Base-by-base conservation (phyloP, 768 basidiomycete species). In the Xerocomus brunneocitrinus region DNA sequence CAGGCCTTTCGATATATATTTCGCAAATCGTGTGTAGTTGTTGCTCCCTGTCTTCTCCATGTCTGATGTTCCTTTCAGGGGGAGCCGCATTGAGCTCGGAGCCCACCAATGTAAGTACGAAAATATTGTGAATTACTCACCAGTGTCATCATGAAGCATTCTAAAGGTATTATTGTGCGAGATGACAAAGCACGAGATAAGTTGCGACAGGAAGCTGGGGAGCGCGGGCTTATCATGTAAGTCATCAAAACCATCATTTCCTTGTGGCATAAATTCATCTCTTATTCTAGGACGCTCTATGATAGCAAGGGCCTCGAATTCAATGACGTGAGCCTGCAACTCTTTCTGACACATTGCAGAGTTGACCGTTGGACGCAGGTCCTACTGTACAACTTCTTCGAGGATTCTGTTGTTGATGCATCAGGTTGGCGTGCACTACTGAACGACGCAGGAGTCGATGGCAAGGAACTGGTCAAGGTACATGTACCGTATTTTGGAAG, bases 351-450 rank as follows among this genome's bases (percentile, higher is more conserved):
- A 4, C 5, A 8, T 2, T 30, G 25, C 2, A 31, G 0, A 54
- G 52, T 47, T 58, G 19, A 57, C 32, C 8, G 2, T 27, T 19
- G 9, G 22, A 40, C 41, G 0, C 52, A 88, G 86, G 86, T 90
- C 4, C 72, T 90, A 3, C 60, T 90, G 10, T 47, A 47, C 13
- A 35, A 47, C 24, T 47, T 47, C 16, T 47, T 89, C 59, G 76
- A 80, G 25, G 84, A 87, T 57, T 89, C 88, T 0, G 58, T 61
- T 0, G 67, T 79, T 2, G 76, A 76, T 34, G 52, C 64, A 1
- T 66, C 78, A 0, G 81, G 82, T 42, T 89, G 87, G 87, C 72
- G 82, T 12, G 72, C 84, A 1, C 68, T 87, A 4, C 62, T 84
- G 4, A 79, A 80, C 46, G 72, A 66, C 1, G 50, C 75, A 0